These are phyloP conservation scores for Lichtheimia ornata DNA, from an alignment of 371 early-diverging fungal genomes.

Conservation along the genomic window DNA sequence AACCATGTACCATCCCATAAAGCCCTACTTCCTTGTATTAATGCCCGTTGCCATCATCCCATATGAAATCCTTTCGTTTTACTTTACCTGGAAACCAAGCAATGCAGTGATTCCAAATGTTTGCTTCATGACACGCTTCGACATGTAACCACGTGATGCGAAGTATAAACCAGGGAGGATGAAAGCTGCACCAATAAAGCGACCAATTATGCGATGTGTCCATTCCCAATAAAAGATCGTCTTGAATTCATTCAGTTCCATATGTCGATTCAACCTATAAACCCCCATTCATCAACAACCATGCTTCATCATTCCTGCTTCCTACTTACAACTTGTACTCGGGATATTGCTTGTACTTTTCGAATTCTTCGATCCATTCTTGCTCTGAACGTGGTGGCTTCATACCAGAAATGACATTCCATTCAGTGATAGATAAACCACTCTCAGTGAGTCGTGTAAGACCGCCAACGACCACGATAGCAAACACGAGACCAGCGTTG, in stretches of 20 bases:
- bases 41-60: not conserved
- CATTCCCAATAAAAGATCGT: conserved; percentile 96
- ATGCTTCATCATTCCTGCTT: not conserved
- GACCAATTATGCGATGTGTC: conserved; percentile 93
- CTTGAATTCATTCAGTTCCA: conserved; percentile 92
- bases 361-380: conserved; percentile 94
- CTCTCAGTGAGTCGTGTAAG: conserved; percentile 95
- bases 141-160: conserved; percentile 77
- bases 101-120: conserved; percentile 75
- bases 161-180: conserved; percentile 88
- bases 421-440: conserved; percentile 95
- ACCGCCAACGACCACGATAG: conserved; percentile 94
- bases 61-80: not conserved
- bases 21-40: conserved; percentile 58
- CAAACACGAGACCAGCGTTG: conserved; percentile 86
- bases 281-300: not conserved
- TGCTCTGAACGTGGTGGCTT: conserved; percentile 83
- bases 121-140: conserved; percentile 65
- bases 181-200: conserved; percentile 89
- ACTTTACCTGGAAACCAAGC: conserved; percentile 81
- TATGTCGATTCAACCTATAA: conserved; percentile 83
- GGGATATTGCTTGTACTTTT: conserved; percentile 96
- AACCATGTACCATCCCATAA: conserved; percentile 98
- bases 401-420: conserved; percentile 94
- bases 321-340: conserved; percentile 86